These are phyloP conservation scores for Nakazawaea anatomiae DNA, from an alignment of 805 yeast genomes.

Conservation along the genomic window DNA sequence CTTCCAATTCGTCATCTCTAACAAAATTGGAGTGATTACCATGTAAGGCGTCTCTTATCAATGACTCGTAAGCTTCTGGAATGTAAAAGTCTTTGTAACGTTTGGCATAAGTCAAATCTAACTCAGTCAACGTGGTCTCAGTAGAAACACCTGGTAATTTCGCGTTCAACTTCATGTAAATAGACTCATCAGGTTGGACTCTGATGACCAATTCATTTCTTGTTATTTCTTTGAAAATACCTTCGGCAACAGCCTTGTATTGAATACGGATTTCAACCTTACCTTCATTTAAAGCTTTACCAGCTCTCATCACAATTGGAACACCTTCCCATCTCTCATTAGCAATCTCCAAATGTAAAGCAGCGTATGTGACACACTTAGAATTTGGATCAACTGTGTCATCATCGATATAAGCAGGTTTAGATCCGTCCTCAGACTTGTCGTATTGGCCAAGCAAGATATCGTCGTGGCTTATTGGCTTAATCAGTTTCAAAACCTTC, in stretches of 20 bases:
- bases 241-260: constrained; percentile 79
- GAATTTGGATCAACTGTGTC: constrained; percentile 79
- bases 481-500: constrained; percentile 78
- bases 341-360: constrained; percentile 67
- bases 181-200: constrained; percentile 92
- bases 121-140: constrained; percentile 77
- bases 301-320: constrained; percentile 92
- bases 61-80: constrained; percentile 96
- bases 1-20: constrained; percentile 94
- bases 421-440: constrained; percentile 76
- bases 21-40: constrained; percentile 98
- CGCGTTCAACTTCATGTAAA: constrained; percentile 87
- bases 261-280: constrained; percentile 95
- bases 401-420: constrained; percentile 91
- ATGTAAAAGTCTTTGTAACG: constrained; percentile 88
- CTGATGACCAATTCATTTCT: constrained; percentile 92
- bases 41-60: constrained; percentile 81
- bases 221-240: constrained; percentile 74
- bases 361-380: constrained; percentile 90
- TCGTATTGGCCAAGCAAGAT: constrained; percentile 84
- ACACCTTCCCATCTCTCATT: constrained; percentile 99
- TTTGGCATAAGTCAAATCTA: constrained; percentile 78
- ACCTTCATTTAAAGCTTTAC: constrained; percentile 92
- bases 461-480: constrained; percentile 58
- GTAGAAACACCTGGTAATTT: constrained; percentile 90